Evolutionary conservation across 2,329 filamentous ascomycete genomes (phyloP).

Genomic region (Sclerotinia borealis): DNA sequence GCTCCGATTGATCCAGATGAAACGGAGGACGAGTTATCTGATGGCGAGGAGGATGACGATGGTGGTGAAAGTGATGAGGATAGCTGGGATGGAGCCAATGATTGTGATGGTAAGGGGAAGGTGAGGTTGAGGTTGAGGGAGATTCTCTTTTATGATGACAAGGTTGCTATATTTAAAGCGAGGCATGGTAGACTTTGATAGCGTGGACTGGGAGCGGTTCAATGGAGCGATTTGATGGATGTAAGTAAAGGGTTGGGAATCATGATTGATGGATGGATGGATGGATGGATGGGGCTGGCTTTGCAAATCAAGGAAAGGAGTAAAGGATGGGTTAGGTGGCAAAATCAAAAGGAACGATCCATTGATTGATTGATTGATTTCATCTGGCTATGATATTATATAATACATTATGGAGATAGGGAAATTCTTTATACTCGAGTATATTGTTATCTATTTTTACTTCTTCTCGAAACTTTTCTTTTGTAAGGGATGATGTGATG

Average conservation of each 20-base stretch:
- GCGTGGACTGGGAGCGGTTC: background rate
- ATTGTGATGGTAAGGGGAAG: slow-evolving; percentile 36
- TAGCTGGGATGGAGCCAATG: slow-evolving; percentile 43
- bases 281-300: background rate
- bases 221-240: background rate
- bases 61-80: slow-evolving; percentile 40
- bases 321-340: background rate
- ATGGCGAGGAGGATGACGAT: slow-evolving; percentile 34
- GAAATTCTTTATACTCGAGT: background rate
- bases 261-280: background rate
- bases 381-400: background rate
- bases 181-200: slow-evolving; percentile 37
- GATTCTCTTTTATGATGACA: slow-evolving; percentile 81
- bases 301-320: background rate
- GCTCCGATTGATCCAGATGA: slow-evolving; percentile 33
- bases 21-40: slow-evolving; percentile 33
- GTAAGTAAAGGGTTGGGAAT: background rate
- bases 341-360: background rate
- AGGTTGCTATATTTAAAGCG: slow-evolving; percentile 73
- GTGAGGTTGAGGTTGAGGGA: slow-evolving; percentile 60
- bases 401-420: background rate
- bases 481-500: too few species aligned
- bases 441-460: background rate
- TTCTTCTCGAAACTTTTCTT: too few species aligned
- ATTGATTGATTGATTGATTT: background rate